Evolutionary conservation across 2,329 filamentous ascomycete species (phyloP), one percentile per base, ranked within the genome.

Genomic region (Aspergillus fischeri): DNA sequence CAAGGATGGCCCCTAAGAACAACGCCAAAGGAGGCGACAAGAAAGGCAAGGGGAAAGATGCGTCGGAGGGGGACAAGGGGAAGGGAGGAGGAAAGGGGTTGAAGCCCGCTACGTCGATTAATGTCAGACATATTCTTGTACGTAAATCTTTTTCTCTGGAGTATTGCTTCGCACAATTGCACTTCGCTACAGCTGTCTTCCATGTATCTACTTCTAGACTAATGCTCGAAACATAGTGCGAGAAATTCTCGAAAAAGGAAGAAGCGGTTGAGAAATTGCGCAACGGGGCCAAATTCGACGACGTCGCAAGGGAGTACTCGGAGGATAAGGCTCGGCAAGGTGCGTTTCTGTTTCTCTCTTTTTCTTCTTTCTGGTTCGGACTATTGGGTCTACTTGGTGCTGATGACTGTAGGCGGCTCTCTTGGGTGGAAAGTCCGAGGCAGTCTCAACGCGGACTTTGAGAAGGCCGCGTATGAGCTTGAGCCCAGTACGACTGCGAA

Each of bases 231-330:
- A 20, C 14, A 32, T 51, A 81, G 67, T 87, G 85, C 70, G 84
- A 84, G 65, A 87, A 88, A 71, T 81, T 86, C 71, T 77, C 78
- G 49, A 86, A 85, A 70, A 87, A 87, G 66, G 84, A 87, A 76
- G 83, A 86, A 69, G 85, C 85, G 2, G 67, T 87, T 3, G 80
- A 81, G 61, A 86, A 86, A 65, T 68, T 88, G 17, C 78, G 80
- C 49, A 78, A 79, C 27, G 85, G 85, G 4, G 75, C 74, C 11
- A 86, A 86, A 64, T 88, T 87, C 64, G 85, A 87, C 65, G 84
- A 87, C 14, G 84, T 88, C 1, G 85, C 85, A 17, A 71, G 83
- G 51, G 84, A 87, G 61, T 86, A 82, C 67, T 86, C 83, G 2
- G 85, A 87, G 71, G 85, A 87, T 68, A 87, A 88, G 70, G 85